A percentile compares a stretch with the other conserved stretches of the same genome.
Conservation (phyloP, 2,329 filamentous ascomycete genomes). For the Huntiella savannae region DNA sequence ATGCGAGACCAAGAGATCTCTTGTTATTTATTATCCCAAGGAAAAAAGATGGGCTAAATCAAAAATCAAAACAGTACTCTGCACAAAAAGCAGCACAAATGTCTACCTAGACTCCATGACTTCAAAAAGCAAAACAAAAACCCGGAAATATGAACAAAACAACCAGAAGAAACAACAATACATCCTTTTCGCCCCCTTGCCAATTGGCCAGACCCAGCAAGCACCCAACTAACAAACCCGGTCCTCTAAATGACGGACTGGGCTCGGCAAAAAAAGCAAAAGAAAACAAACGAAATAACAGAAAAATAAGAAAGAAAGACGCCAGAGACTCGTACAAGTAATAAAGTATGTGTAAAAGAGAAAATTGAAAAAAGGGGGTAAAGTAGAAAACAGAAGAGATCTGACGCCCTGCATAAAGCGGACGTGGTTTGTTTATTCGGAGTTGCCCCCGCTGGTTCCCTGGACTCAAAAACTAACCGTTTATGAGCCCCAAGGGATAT, state of each 20-base stretch:
- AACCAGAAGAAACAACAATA: too few relatives aligned
- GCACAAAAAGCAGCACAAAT: background rate
- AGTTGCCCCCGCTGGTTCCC: too few relatives aligned
- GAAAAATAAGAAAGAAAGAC: conserved; percentile 2
- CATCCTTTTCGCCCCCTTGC: too few relatives aligned
- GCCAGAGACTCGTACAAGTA: background rate
- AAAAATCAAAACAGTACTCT: background rate
- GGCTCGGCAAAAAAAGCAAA: background rate
- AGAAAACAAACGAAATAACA: background rate
- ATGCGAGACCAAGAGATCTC: too few relatives aligned
- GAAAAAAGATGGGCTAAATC: background rate
- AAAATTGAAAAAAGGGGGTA: background rate
- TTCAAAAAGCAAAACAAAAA: background rate
- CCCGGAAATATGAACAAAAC: too few relatives aligned
- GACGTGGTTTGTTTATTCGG: background rate
- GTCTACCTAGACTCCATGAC: too few relatives aligned
- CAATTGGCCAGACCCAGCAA: too few relatives aligned
- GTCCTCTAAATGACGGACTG: too few relatives aligned
- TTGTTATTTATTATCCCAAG: background rate
- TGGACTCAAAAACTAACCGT: background rate
- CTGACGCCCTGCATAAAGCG: background rate
- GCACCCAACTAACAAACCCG: too few relatives aligned
- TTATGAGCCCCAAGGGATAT: too few relatives aligned
- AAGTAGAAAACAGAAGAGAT: background rate
- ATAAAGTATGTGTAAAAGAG: conserved; percentile 2